Evolutionary conservation across 257 asterid genomes (phyloP).

Genomic region (Cruciata laevipes): DNA sequence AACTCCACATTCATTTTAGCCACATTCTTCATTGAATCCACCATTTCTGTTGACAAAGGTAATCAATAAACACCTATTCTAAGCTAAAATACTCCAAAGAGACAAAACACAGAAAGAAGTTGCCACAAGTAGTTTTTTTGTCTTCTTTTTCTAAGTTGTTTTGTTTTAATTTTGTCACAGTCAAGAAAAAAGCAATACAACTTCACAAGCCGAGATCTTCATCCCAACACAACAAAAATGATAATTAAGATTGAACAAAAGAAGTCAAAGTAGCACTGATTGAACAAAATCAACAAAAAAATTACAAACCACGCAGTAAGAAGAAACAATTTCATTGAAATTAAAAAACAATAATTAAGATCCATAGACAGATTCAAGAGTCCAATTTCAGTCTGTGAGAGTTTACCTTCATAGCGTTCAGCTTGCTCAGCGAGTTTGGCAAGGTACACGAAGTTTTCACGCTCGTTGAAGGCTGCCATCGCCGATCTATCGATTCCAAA

Average conservation of each 20-base stretch:
- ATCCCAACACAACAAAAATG: neutral
- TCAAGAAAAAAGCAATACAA: neutral
- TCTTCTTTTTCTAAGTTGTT: neutral
- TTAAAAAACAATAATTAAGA: neutral
- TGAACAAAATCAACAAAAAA: neutral
- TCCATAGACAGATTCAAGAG: neutral
- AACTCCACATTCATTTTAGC: constrained; percentile 70
- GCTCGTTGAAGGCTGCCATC: constrained; percentile 30
- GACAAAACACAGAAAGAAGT: neutral
- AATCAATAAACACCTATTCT: neutral
- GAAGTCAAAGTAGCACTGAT: neutral
- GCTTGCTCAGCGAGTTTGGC: constrained; percentile 41
- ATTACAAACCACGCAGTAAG: neutral
- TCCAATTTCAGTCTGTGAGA: constrained; percentile 4
- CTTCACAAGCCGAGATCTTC: neutral
- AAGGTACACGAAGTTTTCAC: constrained; percentile 29
- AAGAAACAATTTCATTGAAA: constrained; percentile 1
- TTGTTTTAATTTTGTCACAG: neutral
- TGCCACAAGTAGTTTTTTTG: neutral
- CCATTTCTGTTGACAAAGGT: constrained; percentile 51
- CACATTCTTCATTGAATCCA: constrained; percentile 71
- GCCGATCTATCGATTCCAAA: constrained; percentile 20
- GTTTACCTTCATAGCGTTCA: constrained; percentile 36
- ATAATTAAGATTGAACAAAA: neutral
- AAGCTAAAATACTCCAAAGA: neutral